Evolutionary conservation across 2,329 filamentous ascomycete genomes (phyloP).

Genomic region (Fusarium sp.): DNA sequence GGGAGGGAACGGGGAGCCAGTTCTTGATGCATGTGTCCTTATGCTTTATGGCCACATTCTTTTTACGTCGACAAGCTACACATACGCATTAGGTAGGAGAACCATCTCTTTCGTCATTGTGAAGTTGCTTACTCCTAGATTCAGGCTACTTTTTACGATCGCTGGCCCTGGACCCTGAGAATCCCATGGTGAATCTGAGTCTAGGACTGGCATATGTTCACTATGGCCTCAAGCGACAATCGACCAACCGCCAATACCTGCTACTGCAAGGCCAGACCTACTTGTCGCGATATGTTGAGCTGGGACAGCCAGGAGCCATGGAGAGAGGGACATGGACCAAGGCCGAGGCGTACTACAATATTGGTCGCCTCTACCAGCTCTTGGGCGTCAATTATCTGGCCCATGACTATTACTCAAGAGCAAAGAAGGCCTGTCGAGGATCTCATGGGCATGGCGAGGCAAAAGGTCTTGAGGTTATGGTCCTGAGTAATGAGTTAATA

Average conservation of each 20-base stretch:
- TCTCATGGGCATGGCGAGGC: neutral
- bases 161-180: slow-evolving; percentile 76
- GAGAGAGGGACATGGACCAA: slow-evolving; percentile 7
- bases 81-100: slow-evolving; percentile 77
- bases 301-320: neutral
- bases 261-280: slow-evolving; percentile 88
- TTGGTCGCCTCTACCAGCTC: slow-evolving; percentile 51
- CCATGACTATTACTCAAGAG: slow-evolving; percentile 72
- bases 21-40: slow-evolving; percentile 81
- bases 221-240: slow-evolving; percentile 87
- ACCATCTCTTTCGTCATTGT: neutral
- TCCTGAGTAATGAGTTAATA: slow-evolving; percentile 48
- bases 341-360: slow-evolving; percentile 52
- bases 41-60: slow-evolving; percentile 92
- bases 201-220: slow-evolving; percentile 89
- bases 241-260: slow-evolving; percentile 88
- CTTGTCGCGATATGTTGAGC: slow-evolving; percentile 58
- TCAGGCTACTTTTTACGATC: slow-evolving; percentile 84
- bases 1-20: slow-evolving; percentile 7
- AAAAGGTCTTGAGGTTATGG: slow-evolving; percentile 44
- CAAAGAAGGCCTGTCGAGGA: slow-evolving; percentile 25
- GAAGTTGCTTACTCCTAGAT: neutral
- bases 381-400: slow-evolving; percentile 64
- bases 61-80: slow-evolving; percentile 83
- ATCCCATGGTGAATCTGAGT: slow-evolving; percentile 81